phyloP scores from a whole-genome alignment of 805 yeast species.

The Tetrapisispora nanseiensis region DNA sequence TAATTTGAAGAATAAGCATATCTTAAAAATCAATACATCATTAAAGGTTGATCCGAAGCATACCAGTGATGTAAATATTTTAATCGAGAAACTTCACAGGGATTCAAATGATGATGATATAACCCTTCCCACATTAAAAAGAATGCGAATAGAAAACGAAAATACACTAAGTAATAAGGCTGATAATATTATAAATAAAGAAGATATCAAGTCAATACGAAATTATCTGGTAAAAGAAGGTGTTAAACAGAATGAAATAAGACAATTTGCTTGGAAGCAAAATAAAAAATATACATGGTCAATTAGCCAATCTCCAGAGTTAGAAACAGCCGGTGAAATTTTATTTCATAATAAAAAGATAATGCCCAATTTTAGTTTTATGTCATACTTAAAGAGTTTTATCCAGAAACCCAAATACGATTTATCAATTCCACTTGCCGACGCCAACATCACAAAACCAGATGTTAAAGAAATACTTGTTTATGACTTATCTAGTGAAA shows the following conservation, averaged over 20 bases:
- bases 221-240: conserved; percentile 16
- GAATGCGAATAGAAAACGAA: background rate
- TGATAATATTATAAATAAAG: conserved; percentile 1
- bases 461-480: conserved; percentile 8
- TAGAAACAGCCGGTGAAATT: conserved; percentile 12
- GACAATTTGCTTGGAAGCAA: conserved; percentile 13
- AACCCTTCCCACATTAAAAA: background rate
- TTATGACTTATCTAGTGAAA: conserved; percentile 1
- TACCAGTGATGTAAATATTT: background rate
- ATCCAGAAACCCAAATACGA: background rate
- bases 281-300: conserved; percentile 19
- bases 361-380: background rate
- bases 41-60: too few relatives aligned
- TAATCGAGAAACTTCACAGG: too few relatives aligned
- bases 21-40: background rate
- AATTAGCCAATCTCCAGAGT: conserved; percentile 4
- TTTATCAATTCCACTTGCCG: background rate
- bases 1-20: background rate
- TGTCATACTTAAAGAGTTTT: background rate
- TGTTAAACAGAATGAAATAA: conserved; percentile 14
- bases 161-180: background rate
- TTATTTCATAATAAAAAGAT: conserved; percentile 7
- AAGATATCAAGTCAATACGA: conserved; percentile 12
- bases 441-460: background rate
- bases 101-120: background rate